Conservation (phyloP, 1,139 yeast species). For the Blastobotrys petasosporus region DNA sequence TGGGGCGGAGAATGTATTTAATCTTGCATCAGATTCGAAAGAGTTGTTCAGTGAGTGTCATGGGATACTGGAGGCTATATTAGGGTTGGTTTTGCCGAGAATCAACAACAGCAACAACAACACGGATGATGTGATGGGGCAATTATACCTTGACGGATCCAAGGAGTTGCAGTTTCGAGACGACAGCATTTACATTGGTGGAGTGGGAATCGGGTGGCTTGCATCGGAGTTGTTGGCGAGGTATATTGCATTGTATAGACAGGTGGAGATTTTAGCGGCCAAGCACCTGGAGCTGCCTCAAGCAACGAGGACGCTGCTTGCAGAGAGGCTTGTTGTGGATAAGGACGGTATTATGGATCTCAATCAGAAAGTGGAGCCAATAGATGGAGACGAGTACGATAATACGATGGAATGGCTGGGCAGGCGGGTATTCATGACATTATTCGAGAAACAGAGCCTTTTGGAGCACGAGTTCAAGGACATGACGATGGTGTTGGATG, state of each 20-base stretch:
- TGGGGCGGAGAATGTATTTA: not conserved
- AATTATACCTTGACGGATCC: not conserved
- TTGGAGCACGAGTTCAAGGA: not conserved
- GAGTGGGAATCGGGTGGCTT: constrained; percentile 5
- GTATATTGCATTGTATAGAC: constrained; percentile 1
- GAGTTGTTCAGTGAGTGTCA: not conserved
- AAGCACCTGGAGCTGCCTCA: not conserved
- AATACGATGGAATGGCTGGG: constrained; percentile 4
- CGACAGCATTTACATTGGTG: not conserved
- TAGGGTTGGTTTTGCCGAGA: not conserved
- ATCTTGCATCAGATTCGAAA: not conserved
- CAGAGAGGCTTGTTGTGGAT: not conserved
- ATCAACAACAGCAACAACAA: not conserved
- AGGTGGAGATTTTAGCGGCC: not conserved
- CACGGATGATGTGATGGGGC: not conserved
- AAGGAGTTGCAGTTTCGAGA: not conserved
- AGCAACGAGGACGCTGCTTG: not conserved
- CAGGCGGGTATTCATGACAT: not conserved
- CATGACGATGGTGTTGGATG: not conserved
- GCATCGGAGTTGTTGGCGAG: constrained; percentile 5
- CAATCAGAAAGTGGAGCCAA: not conserved
- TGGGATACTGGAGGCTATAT: not conserved
- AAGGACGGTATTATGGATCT: not conserved
- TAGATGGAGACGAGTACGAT: not conserved
- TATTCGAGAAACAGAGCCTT: constrained; percentile 2